Evolutionary conservation across 2,329 filamentous ascomycete genomes (phyloP).

Genomic region (Colletotrichum spaethianum): DNA sequence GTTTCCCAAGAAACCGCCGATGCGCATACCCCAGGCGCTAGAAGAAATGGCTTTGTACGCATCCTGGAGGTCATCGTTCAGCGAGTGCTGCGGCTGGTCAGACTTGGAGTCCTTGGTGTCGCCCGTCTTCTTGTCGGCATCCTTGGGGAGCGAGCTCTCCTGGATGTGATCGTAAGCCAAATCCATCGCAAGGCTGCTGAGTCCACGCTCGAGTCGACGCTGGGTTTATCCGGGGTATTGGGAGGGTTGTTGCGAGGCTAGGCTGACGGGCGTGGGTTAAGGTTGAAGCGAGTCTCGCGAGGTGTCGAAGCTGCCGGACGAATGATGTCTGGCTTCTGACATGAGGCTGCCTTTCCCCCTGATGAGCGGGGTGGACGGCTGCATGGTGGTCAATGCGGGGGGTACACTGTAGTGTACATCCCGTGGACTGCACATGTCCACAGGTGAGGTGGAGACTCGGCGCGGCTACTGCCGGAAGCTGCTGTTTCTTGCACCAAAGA

Average conservation of each 20-base stretch:
- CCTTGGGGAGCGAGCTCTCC: constrained; percentile 80
- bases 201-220: constrained; percentile 12
- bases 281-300: constrained; percentile 26
- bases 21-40: constrained; percentile 89
- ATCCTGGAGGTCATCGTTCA: constrained; percentile 93
- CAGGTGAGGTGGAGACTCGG: constrained; percentile 11
- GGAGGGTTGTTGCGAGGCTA: constrained; percentile 32
- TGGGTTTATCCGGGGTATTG: constrained; percentile 1
- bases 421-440: not conserved
- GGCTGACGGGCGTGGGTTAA: constrained; percentile 13
- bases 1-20: constrained; percentile 90
- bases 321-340: constrained; percentile 36
- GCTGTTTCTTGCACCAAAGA: constrained; percentile 6
- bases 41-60: constrained; percentile 94
- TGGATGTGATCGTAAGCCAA: constrained; percentile 97
- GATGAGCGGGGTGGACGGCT: constrained; percentile 29
- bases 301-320: constrained; percentile 30
- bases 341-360: constrained; percentile 38
- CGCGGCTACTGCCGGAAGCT: constrained; percentile 25
- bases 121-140: constrained; percentile 62
- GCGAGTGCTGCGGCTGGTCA: constrained; percentile 64
- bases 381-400: constrained; percentile 40
- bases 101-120: constrained; percentile 54
- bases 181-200: constrained; percentile 76
- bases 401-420: not conserved